Evolutionary conservation across 2,329 filamentous ascomycete genomes (phyloP).

Genomic region (Sporothrix luriei): DNA sequence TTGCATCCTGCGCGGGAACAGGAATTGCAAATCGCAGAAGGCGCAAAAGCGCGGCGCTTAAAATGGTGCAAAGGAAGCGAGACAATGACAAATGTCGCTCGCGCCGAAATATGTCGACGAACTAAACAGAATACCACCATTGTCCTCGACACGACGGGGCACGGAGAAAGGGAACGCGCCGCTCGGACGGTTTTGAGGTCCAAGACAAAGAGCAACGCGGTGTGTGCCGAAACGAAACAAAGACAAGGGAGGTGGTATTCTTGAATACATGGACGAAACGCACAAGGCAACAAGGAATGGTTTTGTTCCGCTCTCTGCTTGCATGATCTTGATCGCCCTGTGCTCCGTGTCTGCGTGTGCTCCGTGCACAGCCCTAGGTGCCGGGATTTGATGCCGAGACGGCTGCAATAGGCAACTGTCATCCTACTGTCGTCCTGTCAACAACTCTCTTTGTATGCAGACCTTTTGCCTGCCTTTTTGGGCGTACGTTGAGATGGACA

Average conservation of each 20-base stretch:
- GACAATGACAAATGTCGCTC: background rate
- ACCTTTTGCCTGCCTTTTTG: too few species aligned
- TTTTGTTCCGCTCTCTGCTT: background rate
- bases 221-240: background rate
- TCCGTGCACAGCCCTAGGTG: slow-evolving; percentile 9
- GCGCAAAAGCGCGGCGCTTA: slow-evolving; percentile 9
- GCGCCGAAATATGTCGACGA: background rate
- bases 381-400: too few species aligned
- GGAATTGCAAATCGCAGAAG: background rate
- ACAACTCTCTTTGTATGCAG: background rate
- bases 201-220: background rate
- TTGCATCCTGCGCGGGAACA: background rate
- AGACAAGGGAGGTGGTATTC: background rate
- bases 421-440: slow-evolving; percentile 11
- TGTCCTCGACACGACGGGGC: background rate
- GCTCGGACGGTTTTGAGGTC: background rate
- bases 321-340: slow-evolving; percentile 2
- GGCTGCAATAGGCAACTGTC: slow-evolving; percentile 2
- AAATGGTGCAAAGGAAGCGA: background rate
- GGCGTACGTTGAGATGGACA: too few species aligned
- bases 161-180: background rate
- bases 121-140: background rate
- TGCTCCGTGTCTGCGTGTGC: background rate
- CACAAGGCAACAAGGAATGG: background rate
- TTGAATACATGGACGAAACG: background rate